A percentile compares a stretch with the other conserved stretches of the same genome.
phyloP scores from a whole-genome alignment of 2,329 filamentous ascomycete species.

The Talaromyces verruculosus region DNA sequence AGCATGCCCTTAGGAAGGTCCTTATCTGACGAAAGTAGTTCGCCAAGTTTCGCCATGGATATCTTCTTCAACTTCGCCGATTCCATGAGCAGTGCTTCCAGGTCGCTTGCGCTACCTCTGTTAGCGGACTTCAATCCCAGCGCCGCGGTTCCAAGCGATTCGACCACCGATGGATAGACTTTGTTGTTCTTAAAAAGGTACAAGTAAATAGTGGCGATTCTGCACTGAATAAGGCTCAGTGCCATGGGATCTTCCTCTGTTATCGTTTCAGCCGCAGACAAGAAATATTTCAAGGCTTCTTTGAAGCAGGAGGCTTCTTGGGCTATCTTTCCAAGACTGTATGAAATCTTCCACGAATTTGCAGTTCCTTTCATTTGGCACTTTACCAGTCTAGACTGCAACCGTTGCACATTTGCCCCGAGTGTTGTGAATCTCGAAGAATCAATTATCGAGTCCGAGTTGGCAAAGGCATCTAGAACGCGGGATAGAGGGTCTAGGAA shows the following conservation, averaged over 20 bases:
- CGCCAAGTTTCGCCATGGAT: constrained; percentile 40
- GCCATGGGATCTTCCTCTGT: constrained; percentile 35
- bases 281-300: constrained; percentile 40
- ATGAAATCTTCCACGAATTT: constrained; percentile 35
- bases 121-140: constrained; percentile 37
- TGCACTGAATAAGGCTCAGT: constrained; percentile 41
- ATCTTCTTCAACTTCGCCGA: constrained; percentile 46
- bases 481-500: constrained; percentile 45
- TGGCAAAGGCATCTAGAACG: constrained; percentile 40
- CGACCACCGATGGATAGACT: constrained; percentile 26
- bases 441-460: constrained; percentile 36
- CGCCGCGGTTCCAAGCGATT: constrained; percentile 37
- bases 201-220: constrained; percentile 40
- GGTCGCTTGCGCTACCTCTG: constrained; percentile 40
- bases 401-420: constrained; percentile 38
- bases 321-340: constrained; percentile 41
- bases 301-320: constrained; percentile 42
- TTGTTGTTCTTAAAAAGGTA: constrained; percentile 31
- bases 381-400: constrained; percentile 34
- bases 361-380: constrained; percentile 30
- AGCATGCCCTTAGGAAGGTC: constrained; percentile 27
- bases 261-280: constrained; percentile 34
- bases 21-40: constrained; percentile 29
- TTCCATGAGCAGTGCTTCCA: constrained; percentile 48
- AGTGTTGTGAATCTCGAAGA: constrained; percentile 39